Conservation (phyloP, 371 early-diverging fungal species). For the Umbelopsis sp. region DNA sequence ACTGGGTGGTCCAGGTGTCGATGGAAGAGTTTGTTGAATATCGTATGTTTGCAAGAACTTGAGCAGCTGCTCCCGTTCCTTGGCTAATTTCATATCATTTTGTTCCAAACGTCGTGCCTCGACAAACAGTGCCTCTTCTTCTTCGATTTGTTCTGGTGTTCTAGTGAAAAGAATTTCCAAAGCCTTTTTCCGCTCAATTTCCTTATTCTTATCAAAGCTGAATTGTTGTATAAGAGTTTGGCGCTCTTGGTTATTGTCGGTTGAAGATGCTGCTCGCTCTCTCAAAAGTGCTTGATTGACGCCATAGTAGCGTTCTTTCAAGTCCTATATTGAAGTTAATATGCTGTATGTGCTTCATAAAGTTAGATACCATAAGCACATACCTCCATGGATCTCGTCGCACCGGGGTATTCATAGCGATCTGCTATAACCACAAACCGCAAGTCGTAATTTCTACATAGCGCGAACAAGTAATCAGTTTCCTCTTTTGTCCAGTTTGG, state of each 20-base stretch:
- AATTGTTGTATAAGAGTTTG: constrained; percentile 45
- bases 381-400: constrained; percentile 16
- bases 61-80: constrained; percentile 76
- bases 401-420: constrained; percentile 67
- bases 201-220: constrained; percentile 63
- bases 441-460: constrained; percentile 80
- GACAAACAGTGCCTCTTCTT: constrained; percentile 77
- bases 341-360: not conserved
- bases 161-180: constrained; percentile 71
- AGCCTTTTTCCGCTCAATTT: constrained; percentile 80
- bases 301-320: constrained; percentile 82
- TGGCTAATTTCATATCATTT: constrained; percentile 70
- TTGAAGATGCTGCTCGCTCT: constrained; percentile 37
- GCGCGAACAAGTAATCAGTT: constrained; percentile 79
- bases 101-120: constrained; percentile 82
- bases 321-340: constrained; percentile 51
- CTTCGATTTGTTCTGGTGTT: constrained; percentile 80
- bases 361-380: not conserved
- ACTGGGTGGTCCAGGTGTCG: constrained; percentile 40
- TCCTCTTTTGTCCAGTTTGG: constrained; percentile 85
- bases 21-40: constrained; percentile 48
- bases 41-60: constrained; percentile 63
- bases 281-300: constrained; percentile 61
- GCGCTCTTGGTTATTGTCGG: constrained; percentile 37
- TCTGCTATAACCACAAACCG: constrained; percentile 86